These are phyloP conservation scores for Globisporangium okanoganense DNA, from an alignment of 352 stramenopile genomes.

Conservation along the genomic window DNA sequence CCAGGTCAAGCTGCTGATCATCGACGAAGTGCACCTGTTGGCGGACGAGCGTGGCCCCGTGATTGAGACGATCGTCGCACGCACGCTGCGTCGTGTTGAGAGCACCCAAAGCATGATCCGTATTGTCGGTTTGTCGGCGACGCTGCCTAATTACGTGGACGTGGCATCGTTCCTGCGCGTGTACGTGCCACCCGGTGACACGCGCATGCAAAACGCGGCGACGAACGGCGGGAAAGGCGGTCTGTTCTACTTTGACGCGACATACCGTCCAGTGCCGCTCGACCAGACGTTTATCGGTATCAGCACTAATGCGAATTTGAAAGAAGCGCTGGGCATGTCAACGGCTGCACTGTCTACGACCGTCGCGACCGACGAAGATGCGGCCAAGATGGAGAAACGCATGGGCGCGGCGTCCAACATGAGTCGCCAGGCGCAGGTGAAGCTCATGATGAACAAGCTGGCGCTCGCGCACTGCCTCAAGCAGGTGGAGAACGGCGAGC, in stretches of 20 bases:
- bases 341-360: slow-evolving; percentile 42
- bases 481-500: slow-evolving; percentile 62
- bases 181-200: slow-evolving; percentile 57
- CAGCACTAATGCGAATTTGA: slow-evolving; percentile 59
- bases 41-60: slow-evolving; percentile 98
- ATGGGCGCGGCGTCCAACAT: slow-evolving; percentile 30
- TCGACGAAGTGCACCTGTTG: slow-evolving; percentile 99
- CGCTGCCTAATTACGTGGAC: slow-evolving; percentile 99
- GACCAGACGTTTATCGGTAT: slow-evolving; percentile 99
- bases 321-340: slow-evolving; percentile 58
- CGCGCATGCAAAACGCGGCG: slow-evolving; percentile 55
- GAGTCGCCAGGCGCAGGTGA: slow-evolving; percentile 56
- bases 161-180: slow-evolving; percentile 97
- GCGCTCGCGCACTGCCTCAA: slow-evolving; percentile 63
- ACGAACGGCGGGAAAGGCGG: slow-evolving; percentile 81
- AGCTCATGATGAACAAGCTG: slow-evolving; percentile 87
- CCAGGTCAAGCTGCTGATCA: slow-evolving; percentile 97
- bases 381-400: slow-evolving; percentile 35
- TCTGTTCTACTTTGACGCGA: slow-evolving; percentile 98
- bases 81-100: slow-evolving; percentile 97
- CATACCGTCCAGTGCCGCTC: slow-evolving; percentile 97
- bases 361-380: slow-evolving; percentile 42
- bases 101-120: slow-evolving; percentile 96
- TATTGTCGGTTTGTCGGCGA: slow-evolving; percentile 98
- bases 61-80: slow-evolving; percentile 99